These are phyloP conservation scores for Hymenoscyphus fructigenus DNA, from an alignment of 2,329 filamentous ascomycete species.

Conservation along the genomic window DNA sequence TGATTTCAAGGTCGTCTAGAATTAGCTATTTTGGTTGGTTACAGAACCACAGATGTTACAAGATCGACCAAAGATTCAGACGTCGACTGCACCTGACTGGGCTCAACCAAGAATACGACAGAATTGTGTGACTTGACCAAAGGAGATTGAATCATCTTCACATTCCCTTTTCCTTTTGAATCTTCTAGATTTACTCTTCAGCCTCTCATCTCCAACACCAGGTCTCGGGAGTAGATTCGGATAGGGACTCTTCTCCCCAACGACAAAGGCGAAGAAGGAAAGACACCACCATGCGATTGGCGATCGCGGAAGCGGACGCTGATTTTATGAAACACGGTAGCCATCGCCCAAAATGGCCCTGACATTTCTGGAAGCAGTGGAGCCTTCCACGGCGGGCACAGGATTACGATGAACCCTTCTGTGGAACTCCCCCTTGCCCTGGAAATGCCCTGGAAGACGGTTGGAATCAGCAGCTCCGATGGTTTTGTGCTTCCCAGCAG, in stretches of 20 bases:
- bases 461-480: neutral
- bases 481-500: conserved; percentile 18
- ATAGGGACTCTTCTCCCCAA: neutral
- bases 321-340: conserved; percentile 3
- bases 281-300: neutral
- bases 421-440: neutral
- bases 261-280: neutral
- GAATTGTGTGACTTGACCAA: neutral
- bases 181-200: neutral
- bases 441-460: neutral
- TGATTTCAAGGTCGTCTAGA: neutral
- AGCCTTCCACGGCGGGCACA: neutral
- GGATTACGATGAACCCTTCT: conserved; percentile 10
- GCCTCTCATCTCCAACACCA: neutral
- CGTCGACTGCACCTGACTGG: neutral
- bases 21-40: neutral
- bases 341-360: neutral
- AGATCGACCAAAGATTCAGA: neutral
- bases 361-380: conserved; percentile 1
- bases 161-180: neutral
- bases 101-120: neutral
- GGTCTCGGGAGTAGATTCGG: neutral
- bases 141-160: neutral
- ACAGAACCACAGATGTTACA: neutral
- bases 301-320: neutral